Evolutionary conservation across 169 alveolate genomes (phyloP), one percentile per base, ranked within the genome.

Genomic region (Plasmodium knowlesi): DNA sequence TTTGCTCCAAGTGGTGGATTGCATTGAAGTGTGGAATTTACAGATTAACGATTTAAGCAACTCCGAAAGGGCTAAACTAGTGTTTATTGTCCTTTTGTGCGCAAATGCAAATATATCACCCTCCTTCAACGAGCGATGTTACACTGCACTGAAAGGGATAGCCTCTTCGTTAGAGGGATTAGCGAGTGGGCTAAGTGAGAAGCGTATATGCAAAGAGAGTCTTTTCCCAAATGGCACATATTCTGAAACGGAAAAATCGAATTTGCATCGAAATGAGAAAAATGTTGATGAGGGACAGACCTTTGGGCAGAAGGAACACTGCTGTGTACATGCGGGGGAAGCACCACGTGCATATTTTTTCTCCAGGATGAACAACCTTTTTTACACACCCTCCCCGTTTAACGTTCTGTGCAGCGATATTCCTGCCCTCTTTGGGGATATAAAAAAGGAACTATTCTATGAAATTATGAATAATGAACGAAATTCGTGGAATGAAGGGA

Each of bases 21-120:
- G 93, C 46, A 54, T 86, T 74, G 86, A 76, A 74, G 80, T 86
- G 19, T 86, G 93, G 93, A 74, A 30, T 53, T 86, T 86, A 86
- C 78, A 76, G 19, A 86, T 86, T n/a, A 86, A 76, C 57, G 85
- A 86, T 50, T 86, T 86, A 50, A 86, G 80, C 81, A 76, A 86
- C 2, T 14, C 19, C 28, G 93, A 86, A 70, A 76, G 70, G 34
- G 93, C 93, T 32, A 86, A 86, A 43, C 70, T 86, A 19, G 70
- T 74, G 80, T 86, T 74, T 86, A 86, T 86, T 34, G 81, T 86
- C 39, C 79, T 86, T 37, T 53, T 86, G 28, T 86, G 93, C 30
- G 70, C 80, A 19, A 74, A 53, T 76, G 37, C 85, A 78, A 53
- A 86, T 74, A 54, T 86, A 8, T 22, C 80, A 10, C 22, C 85